These are phyloP conservation scores for Brasenia schreberi DNA, from an alignment of 164 flowering plant species.

Conservation along the genomic window DNA sequence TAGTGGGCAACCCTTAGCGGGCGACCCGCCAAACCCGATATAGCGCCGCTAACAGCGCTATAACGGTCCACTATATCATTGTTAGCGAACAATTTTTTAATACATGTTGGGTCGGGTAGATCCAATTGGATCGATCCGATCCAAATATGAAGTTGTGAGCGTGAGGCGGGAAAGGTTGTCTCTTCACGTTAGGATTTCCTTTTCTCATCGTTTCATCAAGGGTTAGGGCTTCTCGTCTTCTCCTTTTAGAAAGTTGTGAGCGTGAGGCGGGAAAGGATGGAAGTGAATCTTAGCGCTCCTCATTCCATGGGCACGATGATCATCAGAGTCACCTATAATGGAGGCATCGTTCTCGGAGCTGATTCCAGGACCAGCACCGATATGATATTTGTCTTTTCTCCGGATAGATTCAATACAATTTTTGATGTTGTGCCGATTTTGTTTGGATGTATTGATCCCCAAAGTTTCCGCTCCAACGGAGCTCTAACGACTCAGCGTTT, in stretches of 20 bases:
- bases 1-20: too few relatives aligned
- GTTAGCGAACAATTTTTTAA: too few relatives aligned
- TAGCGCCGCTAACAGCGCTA: too few relatives aligned
- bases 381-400: constrained; percentile 3
- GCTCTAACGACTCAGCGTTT: neutral
- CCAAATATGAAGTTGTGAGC: too few relatives aligned
- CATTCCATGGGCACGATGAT: constrained; percentile 90
- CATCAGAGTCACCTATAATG: constrained; percentile 70
- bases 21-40: too few relatives aligned
- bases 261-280: constrained; percentile 11
- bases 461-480: neutral
- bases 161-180: too few relatives aligned
- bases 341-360: constrained; percentile 83
- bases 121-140: too few relatives aligned
- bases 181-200: neutral
- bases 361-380: constrained; percentile 90
- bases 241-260: too few relatives aligned
- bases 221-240: too few relatives aligned
- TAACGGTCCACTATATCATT: too few relatives aligned
- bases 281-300: constrained; percentile 32
- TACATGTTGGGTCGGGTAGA: too few relatives aligned
- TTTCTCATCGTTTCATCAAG: too few relatives aligned
- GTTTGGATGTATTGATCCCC: neutral
- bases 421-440: neutral
- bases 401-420: neutral